These are phyloP conservation scores for Starmera stellimalicola DNA, from an alignment of 1,139 yeast species.

Conservation along the genomic window DNA sequence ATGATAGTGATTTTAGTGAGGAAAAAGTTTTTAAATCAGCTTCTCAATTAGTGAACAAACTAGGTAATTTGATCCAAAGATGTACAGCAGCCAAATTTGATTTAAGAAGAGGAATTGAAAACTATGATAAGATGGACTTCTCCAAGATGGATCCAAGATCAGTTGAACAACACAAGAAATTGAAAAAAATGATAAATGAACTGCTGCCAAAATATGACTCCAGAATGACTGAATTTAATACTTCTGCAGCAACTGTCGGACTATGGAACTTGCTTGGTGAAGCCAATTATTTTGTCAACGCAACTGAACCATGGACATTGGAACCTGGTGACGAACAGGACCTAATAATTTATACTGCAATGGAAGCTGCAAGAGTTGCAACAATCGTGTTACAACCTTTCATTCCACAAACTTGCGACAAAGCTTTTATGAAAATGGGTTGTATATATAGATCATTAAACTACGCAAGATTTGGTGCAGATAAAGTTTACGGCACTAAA, in stretches of 20 bases:
- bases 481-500: constrained; percentile 36
- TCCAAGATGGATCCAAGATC: constrained; percentile 8
- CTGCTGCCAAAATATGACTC: constrained; percentile 30
- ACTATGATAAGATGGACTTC: constrained; percentile 10
- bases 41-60: constrained; percentile 67
- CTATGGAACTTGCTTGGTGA: constrained; percentile 54
- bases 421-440: constrained; percentile 54
- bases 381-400: constrained; percentile 64
- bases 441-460: constrained; percentile 34
- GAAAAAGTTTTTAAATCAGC: constrained; percentile 46
- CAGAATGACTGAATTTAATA: constrained; percentile 40
- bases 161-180: constrained; percentile 6
- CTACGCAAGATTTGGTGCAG: constrained; percentile 36
- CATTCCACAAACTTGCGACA: constrained; percentile 52
- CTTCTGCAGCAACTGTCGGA: constrained; percentile 47
- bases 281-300: constrained; percentile 58
- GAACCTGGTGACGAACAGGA: constrained; percentile 29
- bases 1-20: constrained; percentile 74
- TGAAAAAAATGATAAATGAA: constrained; percentile 22
- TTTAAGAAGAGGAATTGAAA: constrained; percentile 34
- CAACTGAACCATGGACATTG: constrained; percentile 56
- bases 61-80: constrained; percentile 70
- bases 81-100: constrained; percentile 64
- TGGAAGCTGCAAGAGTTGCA: constrained; percentile 62
- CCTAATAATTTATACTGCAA: constrained; percentile 49